These are phyloP conservation scores for Sphaerobolus stellatus DNA, from an alignment of 1,284 basidiomycete species.

Conservation along the genomic window DNA sequence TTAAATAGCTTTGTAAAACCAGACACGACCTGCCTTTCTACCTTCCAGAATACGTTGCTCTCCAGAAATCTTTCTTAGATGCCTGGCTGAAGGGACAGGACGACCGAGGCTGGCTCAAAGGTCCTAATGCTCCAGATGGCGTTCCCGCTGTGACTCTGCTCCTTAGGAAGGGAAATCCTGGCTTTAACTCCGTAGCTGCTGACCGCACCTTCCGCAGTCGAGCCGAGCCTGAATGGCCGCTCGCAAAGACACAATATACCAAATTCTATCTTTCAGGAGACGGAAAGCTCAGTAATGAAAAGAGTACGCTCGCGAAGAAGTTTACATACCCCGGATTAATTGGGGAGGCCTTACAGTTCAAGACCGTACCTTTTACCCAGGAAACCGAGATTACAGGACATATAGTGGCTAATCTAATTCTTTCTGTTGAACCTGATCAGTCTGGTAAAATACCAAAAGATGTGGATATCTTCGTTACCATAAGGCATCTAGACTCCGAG, in stretches of 20 bases:
- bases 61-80: not conserved
- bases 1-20: not conserved
- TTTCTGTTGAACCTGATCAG: not conserved
- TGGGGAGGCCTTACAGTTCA: not conserved
- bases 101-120: not conserved
- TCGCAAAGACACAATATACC: not conserved
- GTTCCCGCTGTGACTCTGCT: not conserved
- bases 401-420: not conserved
- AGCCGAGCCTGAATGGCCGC: not conserved
- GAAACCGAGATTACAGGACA: not conserved
- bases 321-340: not conserved
- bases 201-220: not conserved
- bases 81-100: not conserved
- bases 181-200: not conserved
- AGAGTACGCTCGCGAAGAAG: not conserved
- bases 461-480: not conserved
- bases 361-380: not conserved
- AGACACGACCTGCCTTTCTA: not conserved
- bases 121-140: not conserved
- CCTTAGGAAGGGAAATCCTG: not conserved
- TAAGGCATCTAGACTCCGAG: not conserved
- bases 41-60: not conserved
- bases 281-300: not conserved
- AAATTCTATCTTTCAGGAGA: not conserved
- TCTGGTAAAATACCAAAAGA: not conserved